phyloP scores from a whole-genome alignment of 257 asterid species.

The Asclepias syriaca region DNA sequence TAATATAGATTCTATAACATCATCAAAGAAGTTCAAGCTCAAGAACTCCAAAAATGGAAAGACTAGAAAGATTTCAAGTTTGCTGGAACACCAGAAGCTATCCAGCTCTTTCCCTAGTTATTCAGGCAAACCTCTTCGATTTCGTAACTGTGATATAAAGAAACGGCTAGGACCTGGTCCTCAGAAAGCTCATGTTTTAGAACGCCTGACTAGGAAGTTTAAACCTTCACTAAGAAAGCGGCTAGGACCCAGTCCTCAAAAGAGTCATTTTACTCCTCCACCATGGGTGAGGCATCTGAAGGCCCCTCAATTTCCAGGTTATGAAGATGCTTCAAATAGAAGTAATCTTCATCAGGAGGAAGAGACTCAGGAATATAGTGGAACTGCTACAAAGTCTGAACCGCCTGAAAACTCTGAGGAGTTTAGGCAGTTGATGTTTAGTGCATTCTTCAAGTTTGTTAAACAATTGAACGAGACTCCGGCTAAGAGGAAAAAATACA shows the following conservation, averaged over 20 bases:
- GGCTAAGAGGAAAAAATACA: constrained; percentile 40
- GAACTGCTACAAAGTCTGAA: constrained; percentile 34
- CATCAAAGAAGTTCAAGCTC: constrained; percentile 30
- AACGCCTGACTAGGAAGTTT: constrained; percentile 26
- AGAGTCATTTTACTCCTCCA: constrained; percentile 34
- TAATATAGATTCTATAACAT: constrained; percentile 16
- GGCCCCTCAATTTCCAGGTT: constrained; percentile 16
- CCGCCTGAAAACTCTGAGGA: constrained; percentile 65
- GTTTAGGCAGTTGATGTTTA: constrained; percentile 60
- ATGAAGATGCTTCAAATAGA: constrained; percentile 28
- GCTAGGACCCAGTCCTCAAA: constrained; percentile 44
- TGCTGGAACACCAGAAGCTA: constrained; percentile 19
- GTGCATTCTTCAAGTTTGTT: constrained; percentile 55
- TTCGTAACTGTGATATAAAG: constrained; percentile 48
- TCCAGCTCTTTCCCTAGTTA: constrained; percentile 24
- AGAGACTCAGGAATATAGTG: constrained; percentile 27
- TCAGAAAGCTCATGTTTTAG: constrained; percentile 45
- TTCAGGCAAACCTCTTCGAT: constrained; percentile 22
- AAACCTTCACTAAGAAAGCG: constrained; percentile 49
- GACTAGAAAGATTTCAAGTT: constrained; percentile 21
- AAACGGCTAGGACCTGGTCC: constrained; percentile 52
- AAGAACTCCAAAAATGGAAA: constrained; percentile 22
- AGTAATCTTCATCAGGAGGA: constrained; percentile 31
- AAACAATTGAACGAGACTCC: constrained; percentile 55
- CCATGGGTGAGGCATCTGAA: constrained; percentile 47